Percentiles rank a stretch among this genome's conserved stretches.
Evolutionary conservation across 163 green algal genomes (phyloP).

Genomic region (Chlorella variabilis): DNA sequence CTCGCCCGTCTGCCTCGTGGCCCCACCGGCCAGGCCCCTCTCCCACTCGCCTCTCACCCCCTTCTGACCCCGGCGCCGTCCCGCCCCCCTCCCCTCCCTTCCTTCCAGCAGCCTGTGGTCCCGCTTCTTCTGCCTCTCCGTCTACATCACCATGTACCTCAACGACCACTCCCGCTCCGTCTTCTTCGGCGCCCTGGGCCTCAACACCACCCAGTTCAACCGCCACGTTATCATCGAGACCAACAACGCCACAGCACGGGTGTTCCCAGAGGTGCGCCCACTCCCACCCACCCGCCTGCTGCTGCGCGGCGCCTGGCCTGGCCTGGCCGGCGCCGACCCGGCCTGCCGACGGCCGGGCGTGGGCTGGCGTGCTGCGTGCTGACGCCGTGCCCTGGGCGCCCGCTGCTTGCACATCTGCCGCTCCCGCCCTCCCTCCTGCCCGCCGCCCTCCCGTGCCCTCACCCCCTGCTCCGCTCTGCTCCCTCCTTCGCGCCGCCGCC

Average conservation of each 20-base stretch:
- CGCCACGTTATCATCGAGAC: conserved; percentile 99
- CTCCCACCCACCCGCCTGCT: not conserved
- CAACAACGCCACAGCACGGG: conserved; percentile 95
- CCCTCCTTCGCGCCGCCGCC: too few relatives aligned
- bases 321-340: too few relatives aligned
- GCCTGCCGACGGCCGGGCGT: too few relatives aligned
- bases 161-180: conserved; percentile 90
- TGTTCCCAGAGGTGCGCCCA: conserved; percentile 88
- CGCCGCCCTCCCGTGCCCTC: too few relatives aligned
- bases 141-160: conserved; percentile 99
- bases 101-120: conserved; percentile 52
- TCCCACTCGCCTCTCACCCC: not conserved
- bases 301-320: too few relatives aligned
- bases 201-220: conserved; percentile 98
- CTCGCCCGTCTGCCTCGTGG: too few relatives aligned
- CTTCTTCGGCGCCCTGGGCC: conserved; percentile 94
- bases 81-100: not conserved
- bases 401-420: too few relatives aligned
- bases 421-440: not conserved
- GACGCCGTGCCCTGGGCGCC: too few relatives aligned
- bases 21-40: too few relatives aligned
- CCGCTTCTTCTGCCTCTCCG: conserved; percentile 98
- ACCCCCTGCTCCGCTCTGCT: too few relatives aligned
- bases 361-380: too few relatives aligned
- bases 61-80: not conserved